Base-by-base conservation (phyloP, 1,284 basidiomycete species). In the Ceratobasidium sp. region DNA sequence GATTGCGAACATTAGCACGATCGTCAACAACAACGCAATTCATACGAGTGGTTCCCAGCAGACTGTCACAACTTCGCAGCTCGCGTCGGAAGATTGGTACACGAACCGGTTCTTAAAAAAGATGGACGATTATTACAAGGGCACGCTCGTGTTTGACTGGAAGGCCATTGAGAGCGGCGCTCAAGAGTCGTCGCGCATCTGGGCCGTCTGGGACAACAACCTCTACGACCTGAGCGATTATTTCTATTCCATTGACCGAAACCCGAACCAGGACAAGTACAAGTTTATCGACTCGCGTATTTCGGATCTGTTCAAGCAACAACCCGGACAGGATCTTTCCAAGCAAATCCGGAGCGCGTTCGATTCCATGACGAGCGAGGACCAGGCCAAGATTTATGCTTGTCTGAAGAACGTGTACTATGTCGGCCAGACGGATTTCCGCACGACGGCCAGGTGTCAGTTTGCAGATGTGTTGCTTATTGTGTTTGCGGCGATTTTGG, bases 221-320 rank as follows among this genome's bases (percentile, higher is more conserved):
- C 78, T 99, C 32, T 98, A 92, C 78, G 96, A 99, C 75, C 78
- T 98, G 20, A 89, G 92, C 1, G 91, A 98, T 79, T 99, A 99
- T 76, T 81, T 96, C 75, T 84, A 90, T 77, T 94, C 94, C 0
- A 80, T 88, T 65, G 77, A 77, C 5, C 77, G 83, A 7, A 86
- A 87, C 73, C 76, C 78, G 0, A 77, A 78, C 58, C 82, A 82
- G 7, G 78, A 77, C 13, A 76, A 79, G 15, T 92, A 88, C 77
- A 74, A 78, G 2, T 99, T 95, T 82, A 77, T 99, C 70, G 82
- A 93, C 74, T 72, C 75, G 1, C 81, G 82, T 68, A 78, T 99
- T 72, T 83, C 86, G 1, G 80, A 85, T 58, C 77, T 96, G 0
- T 98, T 96, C 83, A 84, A 88, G 79, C 85, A 91, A 73, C 90